Conservation (phyloP, 2,329 filamentous ascomycete genomes). For the Escovopsis sp. region DNA sequence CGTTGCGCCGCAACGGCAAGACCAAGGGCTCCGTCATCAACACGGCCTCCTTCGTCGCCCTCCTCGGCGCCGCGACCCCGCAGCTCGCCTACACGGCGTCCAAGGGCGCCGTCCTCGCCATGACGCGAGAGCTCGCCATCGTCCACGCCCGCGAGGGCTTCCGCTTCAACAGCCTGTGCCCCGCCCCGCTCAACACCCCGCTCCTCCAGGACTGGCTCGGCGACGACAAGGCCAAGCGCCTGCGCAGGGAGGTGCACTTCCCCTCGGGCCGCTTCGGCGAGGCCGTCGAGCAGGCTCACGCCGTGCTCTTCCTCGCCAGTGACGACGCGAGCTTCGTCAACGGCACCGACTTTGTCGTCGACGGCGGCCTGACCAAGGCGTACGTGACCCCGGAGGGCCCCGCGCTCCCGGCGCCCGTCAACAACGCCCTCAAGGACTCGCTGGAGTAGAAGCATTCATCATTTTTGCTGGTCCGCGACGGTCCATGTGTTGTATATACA, state of each 20-base stretch:
- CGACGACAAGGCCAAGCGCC: conserved; percentile 67
- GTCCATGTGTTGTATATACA: too few species aligned
- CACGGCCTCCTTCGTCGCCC: conserved; percentile 76
- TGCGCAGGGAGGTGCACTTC: conserved; percentile 78
- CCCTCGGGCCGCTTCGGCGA: conserved; percentile 79
- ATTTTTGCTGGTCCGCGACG: too few species aligned
- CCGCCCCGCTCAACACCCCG: conserved; percentile 82
- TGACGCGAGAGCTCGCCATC: conserved; percentile 83
- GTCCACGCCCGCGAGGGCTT: conserved; percentile 80
- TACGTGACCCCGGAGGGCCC: conserved; percentile 60
- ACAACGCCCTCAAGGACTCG: conserved; percentile 41
- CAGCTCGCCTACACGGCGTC: conserved; percentile 88
- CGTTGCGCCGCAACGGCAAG: conserved; percentile 69
- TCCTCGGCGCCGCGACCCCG: conserved; percentile 75
- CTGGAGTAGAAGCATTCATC: conserved; percentile 18
- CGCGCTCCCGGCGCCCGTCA: conserved; percentile 36
- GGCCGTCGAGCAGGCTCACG: conserved; percentile 85
- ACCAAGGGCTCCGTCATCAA: conserved; percentile 73
- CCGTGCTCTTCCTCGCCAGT: conserved; percentile 73
- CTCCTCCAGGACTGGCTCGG: conserved; percentile 89
- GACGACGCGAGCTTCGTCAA: conserved; percentile 87
- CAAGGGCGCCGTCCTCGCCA: conserved; percentile 80
- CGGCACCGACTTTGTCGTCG: conserved; percentile 83
- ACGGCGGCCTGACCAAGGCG: conserved; percentile 89
- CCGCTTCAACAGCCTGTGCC: conserved; percentile 83